Evolutionary conservation across 495 filamentous ascomycete genomes (phyloP), one percentile per base, ranked within the genome.

Genomic region (Tuber umbilicatum): DNA sequence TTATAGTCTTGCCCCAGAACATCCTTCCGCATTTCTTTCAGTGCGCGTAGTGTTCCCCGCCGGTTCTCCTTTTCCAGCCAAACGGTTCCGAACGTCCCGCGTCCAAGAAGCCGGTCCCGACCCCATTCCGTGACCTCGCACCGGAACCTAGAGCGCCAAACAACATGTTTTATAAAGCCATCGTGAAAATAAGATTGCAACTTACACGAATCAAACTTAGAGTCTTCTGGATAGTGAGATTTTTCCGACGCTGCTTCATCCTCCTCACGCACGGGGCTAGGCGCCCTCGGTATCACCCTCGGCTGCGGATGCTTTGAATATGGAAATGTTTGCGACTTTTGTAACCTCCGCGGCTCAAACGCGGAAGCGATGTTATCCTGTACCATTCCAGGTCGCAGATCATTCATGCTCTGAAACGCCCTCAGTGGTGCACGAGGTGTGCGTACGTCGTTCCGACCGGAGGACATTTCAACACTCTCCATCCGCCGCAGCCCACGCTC

Each of bases 11-110:
- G 42, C 10, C 12, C 31, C 9, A 43, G 2, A 9, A n/a, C 23
- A 31, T 73, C 37, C 43, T 69, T 69, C 17, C 55, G 55, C 31
- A 73, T 73, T 0, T 45, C 31, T 14, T 73, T 73, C 16, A 73
- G 19, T 10, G 55, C 72, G 23, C 72, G 67, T 19, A 73, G 19
- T 4, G 60, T 19, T 4, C 72, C 72, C 10, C 5, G 67, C 27
- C 39, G 55, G 27, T 14, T 42, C 21, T 55, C 43, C 37, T 12
- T 37, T 42, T 73, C 72, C 6, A 40, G 4, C 39, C 64, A 69
- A 23, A 73, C 72, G 14, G 37, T 69, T 21, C 72, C 72, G 31
- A 42, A 69, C 5, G 60, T 38, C 12, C 72, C 72, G 12, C 27
- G 21, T 10, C 72, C 72, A 38, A 73, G n/a, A 23, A 14, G 6